These are phyloP conservation scores for Oryza punctata DNA, from an alignment of 176 grass and related monocot genomes.

Conservation along the genomic window DNA sequence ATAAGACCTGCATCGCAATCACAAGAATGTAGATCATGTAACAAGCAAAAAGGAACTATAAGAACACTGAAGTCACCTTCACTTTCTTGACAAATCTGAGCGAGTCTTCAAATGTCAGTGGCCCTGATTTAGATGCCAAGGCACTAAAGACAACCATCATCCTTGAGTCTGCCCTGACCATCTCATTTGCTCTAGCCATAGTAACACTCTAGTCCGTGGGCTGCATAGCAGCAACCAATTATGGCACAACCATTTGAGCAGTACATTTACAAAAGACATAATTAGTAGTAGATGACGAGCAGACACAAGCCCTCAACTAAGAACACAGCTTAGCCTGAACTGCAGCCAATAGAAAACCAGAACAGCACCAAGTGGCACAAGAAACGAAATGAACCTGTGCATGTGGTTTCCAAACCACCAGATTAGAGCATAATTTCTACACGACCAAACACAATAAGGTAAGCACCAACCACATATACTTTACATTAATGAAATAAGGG, in stretches of 20 bases:
- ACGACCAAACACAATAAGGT: conserved; percentile 31
- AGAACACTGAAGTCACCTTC: conserved; percentile 47
- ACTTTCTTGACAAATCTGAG: conserved; percentile 83
- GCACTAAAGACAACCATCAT: conserved; percentile 58
- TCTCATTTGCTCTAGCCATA: conserved; percentile 54
- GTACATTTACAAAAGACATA: background rate
- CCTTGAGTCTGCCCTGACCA: conserved; percentile 37
- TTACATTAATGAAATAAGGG: conserved; percentile 2
- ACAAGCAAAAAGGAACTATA: background rate
- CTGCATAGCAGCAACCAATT: conserved; percentile 5
- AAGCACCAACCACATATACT: conserved; percentile 29
- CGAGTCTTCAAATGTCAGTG: conserved; percentile 76
- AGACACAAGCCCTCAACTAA: conserved; percentile 19
- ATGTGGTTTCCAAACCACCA: conserved; percentile 17
- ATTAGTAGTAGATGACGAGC: background rate
- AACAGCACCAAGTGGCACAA: conserved; percentile 7
- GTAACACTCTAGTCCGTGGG: background rate
- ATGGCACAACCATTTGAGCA: background rate
- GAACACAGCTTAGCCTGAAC: background rate
- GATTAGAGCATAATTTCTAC: conserved; percentile 22
- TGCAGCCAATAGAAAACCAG: background rate
- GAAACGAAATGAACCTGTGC: background rate
- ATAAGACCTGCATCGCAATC: background rate
- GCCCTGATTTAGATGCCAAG: conserved; percentile 45
- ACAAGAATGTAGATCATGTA: background rate